Conservation (phyloP, 495 filamentous ascomycete species). For the Hypoxylon cercidicola region DNA sequence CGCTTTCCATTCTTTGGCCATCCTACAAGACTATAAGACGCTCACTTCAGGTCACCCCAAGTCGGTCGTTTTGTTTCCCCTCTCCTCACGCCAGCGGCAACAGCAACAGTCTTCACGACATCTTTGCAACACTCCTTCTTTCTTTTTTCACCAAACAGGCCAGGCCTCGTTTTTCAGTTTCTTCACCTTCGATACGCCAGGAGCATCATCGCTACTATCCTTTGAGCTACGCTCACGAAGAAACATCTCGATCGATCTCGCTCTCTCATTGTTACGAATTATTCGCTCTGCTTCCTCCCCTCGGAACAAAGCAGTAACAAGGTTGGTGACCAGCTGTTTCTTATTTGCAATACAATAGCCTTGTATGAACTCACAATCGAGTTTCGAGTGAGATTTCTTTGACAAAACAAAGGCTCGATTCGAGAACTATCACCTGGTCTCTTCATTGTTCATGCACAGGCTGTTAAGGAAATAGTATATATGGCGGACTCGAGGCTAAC, state of each 20-base stretch:
- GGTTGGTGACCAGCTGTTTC: slow-evolving; percentile 35
- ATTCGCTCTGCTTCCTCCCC: slow-evolving; percentile 33
- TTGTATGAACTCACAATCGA: slow-evolving; percentile 30
- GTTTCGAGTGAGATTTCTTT: not conserved
- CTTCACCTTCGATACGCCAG: slow-evolving; percentile 48
- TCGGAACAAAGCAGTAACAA: slow-evolving; percentile 39
- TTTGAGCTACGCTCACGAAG: slow-evolving; percentile 48
- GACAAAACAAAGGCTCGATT: slow-evolving; percentile 14
- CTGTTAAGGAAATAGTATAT: slow-evolving; percentile 6
- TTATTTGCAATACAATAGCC: slow-evolving; percentile 23
- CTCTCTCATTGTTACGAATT: slow-evolving; percentile 31
- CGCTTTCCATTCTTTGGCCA: slow-evolving; percentile 38
- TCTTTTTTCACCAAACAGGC: slow-evolving; percentile 51
- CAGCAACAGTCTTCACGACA: slow-evolving; percentile 46
- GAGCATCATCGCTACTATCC: slow-evolving; percentile 48
- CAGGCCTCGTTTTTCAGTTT: slow-evolving; percentile 46
- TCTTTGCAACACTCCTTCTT: slow-evolving; percentile 39
- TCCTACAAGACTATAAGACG: slow-evolving; percentile 46
- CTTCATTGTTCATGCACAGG: slow-evolving; percentile 16
- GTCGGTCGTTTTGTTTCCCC: slow-evolving; percentile 43
- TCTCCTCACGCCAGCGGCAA: slow-evolving; percentile 41
- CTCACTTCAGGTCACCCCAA: slow-evolving; percentile 31
- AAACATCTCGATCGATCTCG: slow-evolving; percentile 40
- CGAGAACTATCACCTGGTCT: slow-evolving; percentile 19
- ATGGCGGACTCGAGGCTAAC: slow-evolving; percentile 14